A percentile compares a stretch with the other conserved stretches of the same genome.
Conservation (phyloP, 75 land plant species). For the Sequoia sempervirens region DNA sequence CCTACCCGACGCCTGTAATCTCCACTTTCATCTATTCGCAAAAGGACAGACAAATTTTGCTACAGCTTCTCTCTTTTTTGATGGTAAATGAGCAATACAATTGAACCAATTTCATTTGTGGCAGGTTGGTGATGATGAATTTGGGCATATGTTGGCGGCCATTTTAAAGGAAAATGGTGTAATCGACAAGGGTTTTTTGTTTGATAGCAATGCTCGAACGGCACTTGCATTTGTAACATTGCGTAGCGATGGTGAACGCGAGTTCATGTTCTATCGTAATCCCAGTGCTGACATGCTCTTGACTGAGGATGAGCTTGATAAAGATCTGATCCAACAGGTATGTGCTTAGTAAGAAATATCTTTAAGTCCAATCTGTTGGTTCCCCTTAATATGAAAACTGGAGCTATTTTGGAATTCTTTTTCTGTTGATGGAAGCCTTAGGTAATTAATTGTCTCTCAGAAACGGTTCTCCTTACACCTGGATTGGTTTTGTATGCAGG, state of each 20-base stretch:
- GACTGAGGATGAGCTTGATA: slow-evolving; percentile 47
- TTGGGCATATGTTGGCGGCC: slow-evolving; percentile 53
- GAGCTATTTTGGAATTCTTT: not conserved
- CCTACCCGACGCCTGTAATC: no score
- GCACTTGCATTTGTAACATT: slow-evolving; percentile 57
- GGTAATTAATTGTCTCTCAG: not conserved
- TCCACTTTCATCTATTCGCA: not conserved
- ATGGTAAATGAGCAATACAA: not conserved
- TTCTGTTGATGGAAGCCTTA: not conserved
- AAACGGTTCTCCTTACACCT: not conserved
- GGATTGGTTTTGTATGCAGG: slow-evolving; percentile 8
- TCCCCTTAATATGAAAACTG: no score
- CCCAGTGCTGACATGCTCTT: slow-evolving; percentile 83
- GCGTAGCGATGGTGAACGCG: slow-evolving; percentile 40
- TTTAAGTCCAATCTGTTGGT: not conserved
- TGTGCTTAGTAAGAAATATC: not conserved
- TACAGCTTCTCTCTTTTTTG: no score
- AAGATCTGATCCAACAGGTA: slow-evolving; percentile 47
- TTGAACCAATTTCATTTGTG: not conserved
- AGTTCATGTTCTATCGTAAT: slow-evolving; percentile 71
- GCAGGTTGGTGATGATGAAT: slow-evolving; percentile 64
- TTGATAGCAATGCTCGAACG: slow-evolving; percentile 42
- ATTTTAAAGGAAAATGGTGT: slow-evolving; percentile 38
- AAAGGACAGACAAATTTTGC: not conserved
- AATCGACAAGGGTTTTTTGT: slow-evolving; percentile 24